Evolutionary conservation across 305 asterid genomes (phyloP).

Genomic region (Fraxinus dipetala): DNA sequence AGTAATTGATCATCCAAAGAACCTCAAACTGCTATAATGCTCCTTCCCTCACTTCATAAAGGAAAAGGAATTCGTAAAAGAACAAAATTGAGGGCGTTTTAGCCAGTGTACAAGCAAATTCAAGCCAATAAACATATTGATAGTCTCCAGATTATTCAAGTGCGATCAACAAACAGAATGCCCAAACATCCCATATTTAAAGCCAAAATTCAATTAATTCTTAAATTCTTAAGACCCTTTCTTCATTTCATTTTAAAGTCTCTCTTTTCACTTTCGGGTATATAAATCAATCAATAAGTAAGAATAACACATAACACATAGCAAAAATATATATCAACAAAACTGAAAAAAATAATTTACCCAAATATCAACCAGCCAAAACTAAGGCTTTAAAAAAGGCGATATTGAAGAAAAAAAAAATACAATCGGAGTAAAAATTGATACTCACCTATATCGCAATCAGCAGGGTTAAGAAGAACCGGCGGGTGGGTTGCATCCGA

Average conservation of each 20-base stretch:
- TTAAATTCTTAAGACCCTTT: neutral
- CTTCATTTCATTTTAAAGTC: neutral
- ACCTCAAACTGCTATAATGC: neutral
- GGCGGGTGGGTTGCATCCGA: slow-evolving; percentile 13
- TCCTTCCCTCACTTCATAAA: neutral
- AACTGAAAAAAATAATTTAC: neutral
- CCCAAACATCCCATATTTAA: neutral
- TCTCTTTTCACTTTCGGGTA: neutral
- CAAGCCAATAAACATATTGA: neutral
- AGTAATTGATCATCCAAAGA: neutral
- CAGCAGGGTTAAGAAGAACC: slow-evolving; percentile 47
- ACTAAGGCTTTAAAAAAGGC: neutral
- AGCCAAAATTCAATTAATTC: neutral
- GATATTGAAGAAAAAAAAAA: neutral
- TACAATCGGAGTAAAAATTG: neutral
- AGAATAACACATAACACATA: neutral
- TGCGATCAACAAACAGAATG: neutral
- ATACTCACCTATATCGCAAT: slow-evolving; percentile 49
- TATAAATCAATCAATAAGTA: neutral
- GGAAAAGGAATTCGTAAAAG: neutral
- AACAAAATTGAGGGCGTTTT: neutral
- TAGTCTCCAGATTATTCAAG: neutral
- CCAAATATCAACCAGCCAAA: neutral
- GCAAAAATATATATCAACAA: neutral
- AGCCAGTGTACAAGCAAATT: neutral